Conservation (phyloP, 2,329 filamentous ascomycete genomes). For the Rutstroemia sp. region DNA sequence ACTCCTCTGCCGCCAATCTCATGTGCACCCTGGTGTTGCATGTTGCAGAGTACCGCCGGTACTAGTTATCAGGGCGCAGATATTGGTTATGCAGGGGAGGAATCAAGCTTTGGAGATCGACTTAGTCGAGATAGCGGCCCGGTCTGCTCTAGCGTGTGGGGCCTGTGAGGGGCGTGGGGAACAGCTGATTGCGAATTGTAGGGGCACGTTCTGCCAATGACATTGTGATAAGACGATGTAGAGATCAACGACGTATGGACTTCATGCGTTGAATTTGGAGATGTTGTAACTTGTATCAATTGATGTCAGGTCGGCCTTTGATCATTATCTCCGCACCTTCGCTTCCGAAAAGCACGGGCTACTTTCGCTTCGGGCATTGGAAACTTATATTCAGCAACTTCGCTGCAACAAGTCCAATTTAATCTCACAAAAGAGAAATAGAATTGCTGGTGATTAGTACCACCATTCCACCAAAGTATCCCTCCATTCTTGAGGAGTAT, state of each 20-base stretch:
- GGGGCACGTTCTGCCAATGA: neutral
- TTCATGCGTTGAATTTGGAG: neutral
- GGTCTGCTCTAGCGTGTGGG: neutral
- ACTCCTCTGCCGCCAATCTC: neutral
- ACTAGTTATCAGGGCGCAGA: neutral
- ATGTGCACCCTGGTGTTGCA: neutral
- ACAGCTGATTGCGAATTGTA: neutral
- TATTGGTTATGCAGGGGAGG: neutral
- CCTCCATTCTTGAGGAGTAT: no score
- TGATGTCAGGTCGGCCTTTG: no score
- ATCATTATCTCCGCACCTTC: no score
- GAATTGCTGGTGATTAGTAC: no score
- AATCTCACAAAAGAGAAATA: no score
- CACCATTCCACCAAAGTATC: no score
- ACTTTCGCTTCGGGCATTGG: no score
- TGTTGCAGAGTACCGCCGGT: neutral
- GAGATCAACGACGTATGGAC: no score
- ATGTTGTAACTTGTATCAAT: neutral
- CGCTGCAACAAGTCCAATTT: no score
- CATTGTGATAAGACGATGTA: neutral
- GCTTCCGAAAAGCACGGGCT: no score
- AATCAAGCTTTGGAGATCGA: slow-evolving; percentile 1
- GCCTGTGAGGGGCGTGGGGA: neutral
- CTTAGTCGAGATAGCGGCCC: neutral
- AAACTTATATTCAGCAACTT: no score